These are phyloP conservation scores for Elsinoe fawcettii DNA, from an alignment of 2,329 filamentous ascomycete species.

Conservation along the genomic window DNA sequence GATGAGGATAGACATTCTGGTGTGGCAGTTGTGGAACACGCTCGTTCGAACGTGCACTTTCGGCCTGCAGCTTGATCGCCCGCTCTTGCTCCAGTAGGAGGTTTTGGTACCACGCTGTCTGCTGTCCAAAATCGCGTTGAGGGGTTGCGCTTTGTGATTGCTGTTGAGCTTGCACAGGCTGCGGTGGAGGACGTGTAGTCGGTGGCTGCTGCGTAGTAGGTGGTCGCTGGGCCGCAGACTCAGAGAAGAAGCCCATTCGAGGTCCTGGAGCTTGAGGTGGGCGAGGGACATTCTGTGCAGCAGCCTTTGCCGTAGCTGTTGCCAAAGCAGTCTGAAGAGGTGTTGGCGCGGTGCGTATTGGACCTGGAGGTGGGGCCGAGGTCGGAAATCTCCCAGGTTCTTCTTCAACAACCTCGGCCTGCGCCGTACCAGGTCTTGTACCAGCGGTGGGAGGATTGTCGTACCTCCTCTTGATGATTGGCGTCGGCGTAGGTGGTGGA, in stretches of 20 bases:
- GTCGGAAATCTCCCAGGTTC: constrained; percentile 21
- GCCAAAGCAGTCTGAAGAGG: constrained; percentile 26
- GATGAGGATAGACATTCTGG: not conserved
- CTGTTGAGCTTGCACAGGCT: constrained; percentile 21
- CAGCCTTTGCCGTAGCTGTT: constrained; percentile 25
- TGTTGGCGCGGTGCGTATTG: constrained; percentile 24
- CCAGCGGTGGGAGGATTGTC: constrained; percentile 33
- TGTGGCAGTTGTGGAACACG: constrained; percentile 17
- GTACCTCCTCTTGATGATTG: constrained; percentile 41
- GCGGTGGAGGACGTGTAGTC: constrained; percentile 19
- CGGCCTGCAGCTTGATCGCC: constrained; percentile 26
- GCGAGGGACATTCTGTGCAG: constrained; percentile 21
- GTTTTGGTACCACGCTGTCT: constrained; percentile 19
- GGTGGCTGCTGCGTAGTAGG: constrained; percentile 21
- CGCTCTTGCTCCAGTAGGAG: constrained; percentile 28
- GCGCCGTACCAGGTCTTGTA: constrained; percentile 39
- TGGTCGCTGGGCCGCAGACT: constrained; percentile 24
- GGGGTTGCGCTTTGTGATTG: constrained; percentile 13
- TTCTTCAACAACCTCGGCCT: constrained; percentile 34
- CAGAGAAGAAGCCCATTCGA: constrained; percentile 27
- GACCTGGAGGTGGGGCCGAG: constrained; percentile 10
- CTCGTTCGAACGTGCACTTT: constrained; percentile 19
- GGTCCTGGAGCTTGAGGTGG: constrained; percentile 26
- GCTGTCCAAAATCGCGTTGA: constrained; percentile 16
- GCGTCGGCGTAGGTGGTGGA: constrained; percentile 42